Percentiles rank a stretch among this genome's conserved stretches.
phyloP scores from a whole-genome alignment of 1,284 basidiomycete species.

The Xerocomus minutiporus region DNA sequence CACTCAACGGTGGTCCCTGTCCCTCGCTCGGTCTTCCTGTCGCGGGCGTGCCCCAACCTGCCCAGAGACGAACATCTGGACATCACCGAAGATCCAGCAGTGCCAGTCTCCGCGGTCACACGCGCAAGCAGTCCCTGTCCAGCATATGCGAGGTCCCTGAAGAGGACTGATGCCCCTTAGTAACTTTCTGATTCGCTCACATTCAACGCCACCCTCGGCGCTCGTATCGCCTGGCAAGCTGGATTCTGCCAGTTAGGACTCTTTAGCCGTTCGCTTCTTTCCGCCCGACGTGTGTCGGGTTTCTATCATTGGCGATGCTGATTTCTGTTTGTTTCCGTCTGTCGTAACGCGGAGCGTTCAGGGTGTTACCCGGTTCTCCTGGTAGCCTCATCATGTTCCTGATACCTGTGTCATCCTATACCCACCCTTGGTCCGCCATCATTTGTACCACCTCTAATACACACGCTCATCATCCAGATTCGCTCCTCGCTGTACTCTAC shows the following conservation, averaged over 20 bases:
- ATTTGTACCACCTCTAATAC: constrained; percentile 27
- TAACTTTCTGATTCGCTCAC: too few relatives aligned
- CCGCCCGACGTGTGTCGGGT: constrained; percentile 10
- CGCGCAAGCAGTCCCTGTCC: constrained; percentile 32
- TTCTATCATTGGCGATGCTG: constrained; percentile 21
- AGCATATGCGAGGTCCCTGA: constrained; percentile 34
- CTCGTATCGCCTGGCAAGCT: constrained; percentile 13
- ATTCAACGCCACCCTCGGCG: too few relatives aligned
- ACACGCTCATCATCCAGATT: constrained; percentile 20
- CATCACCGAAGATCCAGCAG: constrained; percentile 33
- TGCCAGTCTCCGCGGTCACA: constrained; percentile 30
- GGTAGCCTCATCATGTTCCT: constrained; percentile 22
- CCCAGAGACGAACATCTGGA: constrained; percentile 20
- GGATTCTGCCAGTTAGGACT: constrained; percentile 19
- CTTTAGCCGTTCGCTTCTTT: constrained; percentile 13
- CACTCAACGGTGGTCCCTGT: constrained; percentile 14
- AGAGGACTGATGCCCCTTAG: constrained; percentile 16
- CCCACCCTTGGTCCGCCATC: constrained; percentile 24
- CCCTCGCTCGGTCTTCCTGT: constrained; percentile 9
- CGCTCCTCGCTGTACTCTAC: constrained; percentile 22
- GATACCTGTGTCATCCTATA: constrained; percentile 32
- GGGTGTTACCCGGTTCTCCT: constrained; percentile 14
- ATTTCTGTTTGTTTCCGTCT: constrained; percentile 24
- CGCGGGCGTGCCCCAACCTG: constrained; percentile 5
- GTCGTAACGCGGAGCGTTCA: constrained; percentile 12